Evolutionary conservation across 257 asterid species (phyloP), one percentile per base, ranked within the genome.

Genomic region (Galeopsis tetrahit): DNA sequence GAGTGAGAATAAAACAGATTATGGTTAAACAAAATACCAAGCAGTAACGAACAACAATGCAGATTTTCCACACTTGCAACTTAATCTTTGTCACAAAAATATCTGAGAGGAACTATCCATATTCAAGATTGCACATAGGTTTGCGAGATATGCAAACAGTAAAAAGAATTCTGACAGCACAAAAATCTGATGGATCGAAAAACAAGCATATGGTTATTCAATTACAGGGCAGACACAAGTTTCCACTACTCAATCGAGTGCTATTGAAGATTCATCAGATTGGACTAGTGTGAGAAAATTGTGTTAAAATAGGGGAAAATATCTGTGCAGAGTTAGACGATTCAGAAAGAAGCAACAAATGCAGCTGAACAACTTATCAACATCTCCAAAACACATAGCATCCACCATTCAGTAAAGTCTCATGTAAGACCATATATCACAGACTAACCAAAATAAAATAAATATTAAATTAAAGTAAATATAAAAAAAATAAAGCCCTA

Each of bases 1-100:
- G 44, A 55, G 21, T 6, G 70, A 68, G 60, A 72, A 21, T 7
- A 42, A 44, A 51, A 63, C 51, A 40, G 60, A 71, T 66, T 3
- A 5, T 31, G 10, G 63, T 33, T 28, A 31, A 38, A 36, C 48
- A 57, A 63, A 28, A 55, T 15, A 55, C 49, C 13, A 40, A 21
- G 15, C 65, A 66, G 68, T 43, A 40, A 71, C 13, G 11, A 68
- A 67, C 33, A 72, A 43, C 58, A 60, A 59, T 69, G 43, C 76
- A 71, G 46, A 39, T 32, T 21, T 21, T 70, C 77, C 55, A 39
- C 33, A 51, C 33, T 42, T 63, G 63, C 46, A 57, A 66, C 52
- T 66, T 44, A 62, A 33, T 34, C 35, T 8, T 67, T 55, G 48
- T 10, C 35, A 6, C n/a, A 38, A 52, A 21, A 53, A 39, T 17